These are phyloP conservation scores for Diaporthe ampelina DNA, from an alignment of 2,329 filamentous ascomycete species.

Conservation along the genomic window DNA sequence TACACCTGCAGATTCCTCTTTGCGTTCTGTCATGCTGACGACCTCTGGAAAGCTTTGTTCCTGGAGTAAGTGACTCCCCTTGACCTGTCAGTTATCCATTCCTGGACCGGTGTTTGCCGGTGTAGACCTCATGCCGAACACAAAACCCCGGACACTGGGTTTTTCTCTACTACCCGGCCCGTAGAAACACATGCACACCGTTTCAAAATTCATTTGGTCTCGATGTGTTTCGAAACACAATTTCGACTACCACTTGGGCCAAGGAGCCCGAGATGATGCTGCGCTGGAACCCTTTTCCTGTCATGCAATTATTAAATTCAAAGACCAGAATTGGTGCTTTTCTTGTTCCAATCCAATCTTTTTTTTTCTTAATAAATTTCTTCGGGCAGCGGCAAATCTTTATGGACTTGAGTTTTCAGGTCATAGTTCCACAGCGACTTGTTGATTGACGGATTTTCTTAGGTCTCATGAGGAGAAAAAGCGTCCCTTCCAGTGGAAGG, in stretches of 20 bases:
- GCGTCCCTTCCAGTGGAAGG: conserved; percentile 75
- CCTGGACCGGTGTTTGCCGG: not conserved
- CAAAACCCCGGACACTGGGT: not conserved
- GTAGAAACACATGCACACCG: not conserved
- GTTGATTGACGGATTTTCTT: conserved; percentile 42
- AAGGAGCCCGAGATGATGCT: not conserved
- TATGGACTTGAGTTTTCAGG: no score
- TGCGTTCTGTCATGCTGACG: conserved; percentile 86
- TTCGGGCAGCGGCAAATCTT: not conserved
- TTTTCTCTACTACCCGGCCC: not conserved
- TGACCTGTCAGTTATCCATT: conserved; percentile 9
- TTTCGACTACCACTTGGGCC: not conserved
- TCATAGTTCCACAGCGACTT: not conserved
- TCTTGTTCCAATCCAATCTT: not conserved
- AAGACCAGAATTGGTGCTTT: not conserved
- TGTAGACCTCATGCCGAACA: not conserved
- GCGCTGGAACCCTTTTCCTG: not conserved
- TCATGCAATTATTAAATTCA: not conserved
- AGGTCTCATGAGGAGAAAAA: conserved; percentile 51
- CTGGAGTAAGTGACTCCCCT: conserved; percentile 76
- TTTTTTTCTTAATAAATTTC: no score
- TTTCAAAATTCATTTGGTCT: not conserved
- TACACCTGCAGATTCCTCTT: conserved; percentile 88
- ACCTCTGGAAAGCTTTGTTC: conserved; percentile 90
- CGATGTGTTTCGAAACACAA: conserved; percentile 2